Evolutionary conservation across 129 eudicot genomes (phyloP).

Genomic region (Tanacetum coccineum): DNA sequence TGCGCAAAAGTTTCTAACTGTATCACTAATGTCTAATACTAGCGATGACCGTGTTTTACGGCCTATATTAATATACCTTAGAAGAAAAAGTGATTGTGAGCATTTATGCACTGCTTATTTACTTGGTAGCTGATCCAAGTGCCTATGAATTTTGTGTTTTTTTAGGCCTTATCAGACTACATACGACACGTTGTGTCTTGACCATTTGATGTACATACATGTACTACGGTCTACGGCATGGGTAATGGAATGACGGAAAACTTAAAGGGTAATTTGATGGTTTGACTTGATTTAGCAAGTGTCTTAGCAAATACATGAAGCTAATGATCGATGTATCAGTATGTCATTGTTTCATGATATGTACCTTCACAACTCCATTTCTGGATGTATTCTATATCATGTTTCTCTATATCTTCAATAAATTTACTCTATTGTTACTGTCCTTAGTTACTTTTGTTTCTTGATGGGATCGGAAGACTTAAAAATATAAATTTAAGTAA

Average conservation of each 20-base stretch:
- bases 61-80: too few relatives aligned
- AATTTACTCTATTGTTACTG: neutral
- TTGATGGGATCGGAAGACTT: neutral
- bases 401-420: neutral
- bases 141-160: too few relatives aligned
- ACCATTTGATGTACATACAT: neutral
- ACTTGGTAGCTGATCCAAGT: too few relatives aligned
- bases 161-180: neutral
- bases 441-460: neutral
- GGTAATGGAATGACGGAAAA: constrained; percentile 1
- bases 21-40: neutral
- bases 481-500: too few relatives aligned
- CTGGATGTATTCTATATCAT: neutral
- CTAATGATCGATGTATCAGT: neutral
- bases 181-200: neutral
- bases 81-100: neutral
- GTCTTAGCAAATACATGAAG: constrained; percentile 1
- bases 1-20: too few relatives aligned
- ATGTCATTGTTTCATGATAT: neutral
- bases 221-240: neutral
- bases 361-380: neutral
- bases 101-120: too few relatives aligned
- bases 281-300: constrained; percentile 2
- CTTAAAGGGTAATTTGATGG: neutral
- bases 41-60: neutral